Conservation (phyloP, 768 basidiomycete species). For the Podaxis carcinomalis region DNA sequence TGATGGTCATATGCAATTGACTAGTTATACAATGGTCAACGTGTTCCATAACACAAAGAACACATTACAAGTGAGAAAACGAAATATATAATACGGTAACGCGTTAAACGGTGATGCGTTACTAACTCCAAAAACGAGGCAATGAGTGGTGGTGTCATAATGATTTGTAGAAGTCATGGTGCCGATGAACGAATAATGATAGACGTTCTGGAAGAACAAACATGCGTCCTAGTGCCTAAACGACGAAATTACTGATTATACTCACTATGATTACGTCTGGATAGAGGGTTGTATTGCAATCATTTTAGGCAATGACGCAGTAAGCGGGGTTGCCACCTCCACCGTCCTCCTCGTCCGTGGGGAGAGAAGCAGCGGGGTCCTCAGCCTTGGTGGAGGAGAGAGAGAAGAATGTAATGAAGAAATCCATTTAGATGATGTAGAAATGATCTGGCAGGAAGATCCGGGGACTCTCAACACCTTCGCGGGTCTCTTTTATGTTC, state of each 20-base stretch:
- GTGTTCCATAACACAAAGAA: background rate
- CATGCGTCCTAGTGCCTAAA: background rate
- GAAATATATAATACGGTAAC: background rate
- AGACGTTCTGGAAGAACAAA: background rate
- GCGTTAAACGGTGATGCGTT: background rate
- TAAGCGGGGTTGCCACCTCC: background rate
- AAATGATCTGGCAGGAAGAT: background rate
- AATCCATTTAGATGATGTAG: background rate
- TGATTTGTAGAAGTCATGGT: background rate
- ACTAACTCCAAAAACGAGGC: background rate
- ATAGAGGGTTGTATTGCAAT: background rate
- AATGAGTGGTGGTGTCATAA: background rate
- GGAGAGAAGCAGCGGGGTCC: slow-evolving; percentile 1
- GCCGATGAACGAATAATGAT: background rate
- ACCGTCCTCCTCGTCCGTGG: slow-evolving; percentile 3
- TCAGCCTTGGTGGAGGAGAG: background rate
- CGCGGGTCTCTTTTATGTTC: background rate
- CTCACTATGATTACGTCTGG: background rate
- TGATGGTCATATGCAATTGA: background rate
- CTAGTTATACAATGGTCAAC: background rate
- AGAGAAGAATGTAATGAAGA: background rate
- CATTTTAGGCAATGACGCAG: background rate
- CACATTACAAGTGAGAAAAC: background rate
- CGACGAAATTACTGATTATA: background rate
- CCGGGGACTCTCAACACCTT: background rate